These are phyloP conservation scores for Vaucheria bursata DNA, from an alignment of 352 stramenopile species.

Conservation along the genomic window DNA sequence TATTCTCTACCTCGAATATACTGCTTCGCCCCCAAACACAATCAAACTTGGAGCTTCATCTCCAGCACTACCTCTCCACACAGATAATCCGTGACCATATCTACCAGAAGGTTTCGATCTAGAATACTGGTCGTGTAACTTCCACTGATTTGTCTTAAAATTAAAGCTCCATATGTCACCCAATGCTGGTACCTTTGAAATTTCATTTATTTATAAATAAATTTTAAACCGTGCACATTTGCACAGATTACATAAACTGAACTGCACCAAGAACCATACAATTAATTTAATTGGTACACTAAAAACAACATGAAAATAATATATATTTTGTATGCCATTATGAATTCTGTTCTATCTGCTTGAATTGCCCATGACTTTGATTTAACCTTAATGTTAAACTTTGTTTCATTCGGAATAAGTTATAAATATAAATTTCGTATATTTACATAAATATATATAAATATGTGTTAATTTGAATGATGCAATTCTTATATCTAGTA, in stretches of 20 bases:
- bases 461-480: not conserved
- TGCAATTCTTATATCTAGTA: not conserved
- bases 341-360: no score
- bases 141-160: constrained; percentile 1
- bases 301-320: not conserved
- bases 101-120: not conserved
- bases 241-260: not conserved
- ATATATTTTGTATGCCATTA: not conserved
- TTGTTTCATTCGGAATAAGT: not conserved
- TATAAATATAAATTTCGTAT: not conserved
- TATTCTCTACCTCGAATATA: constrained; percentile 3
- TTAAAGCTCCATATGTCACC: constrained; percentile 21
- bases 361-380: no score
- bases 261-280: no score
- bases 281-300: not conserved
- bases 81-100: constrained; percentile 3
- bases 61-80: constrained; percentile 26
- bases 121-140: constrained; percentile 8
- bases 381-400: not conserved
- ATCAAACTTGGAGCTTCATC: constrained; percentile 23
- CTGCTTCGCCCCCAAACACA: constrained; percentile 28
- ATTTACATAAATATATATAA: not conserved
- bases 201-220: not conserved
- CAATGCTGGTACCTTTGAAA: not conserved
- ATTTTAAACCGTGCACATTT: not conserved